Base-by-base conservation (phyloP, 2,329 filamentous ascomycete species). In the Colletotrichum trifolii region DNA sequence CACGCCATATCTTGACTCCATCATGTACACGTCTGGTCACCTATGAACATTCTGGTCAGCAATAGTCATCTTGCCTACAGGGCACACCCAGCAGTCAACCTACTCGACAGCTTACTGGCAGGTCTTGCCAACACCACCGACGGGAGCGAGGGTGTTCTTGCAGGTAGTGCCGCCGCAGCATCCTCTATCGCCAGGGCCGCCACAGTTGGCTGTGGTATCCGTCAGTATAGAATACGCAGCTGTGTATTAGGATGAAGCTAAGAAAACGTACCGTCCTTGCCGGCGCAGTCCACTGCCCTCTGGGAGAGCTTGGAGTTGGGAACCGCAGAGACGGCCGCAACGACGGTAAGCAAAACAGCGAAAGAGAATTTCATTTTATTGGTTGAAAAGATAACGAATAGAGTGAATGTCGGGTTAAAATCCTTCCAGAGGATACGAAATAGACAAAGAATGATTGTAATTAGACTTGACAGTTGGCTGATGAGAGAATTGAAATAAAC, bases 341-440 rank as follows among this genome's bases (percentile, higher is more conserved):
- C 15, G 2, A 58, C 11, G n/a, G 55, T 58, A n/a, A 58, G 25
- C 15, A 58, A 3, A 58, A 42, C 6, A 10, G 55, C 35, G 38
- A 58, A 13, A 58, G 46, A 36, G n/a, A 58, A n/a, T 46, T 58
- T 58, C 55, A 58, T 50, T 8, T 58, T 43, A 2, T 46, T 9
- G 43, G 25, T 25, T 25, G 25, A 25, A 25, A 25, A 5, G 25
- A 1, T 4, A 1, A 25, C 25, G 4, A 25, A 25, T 1, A 25
- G 4, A 25, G 4, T 25, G 4, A 25, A 5, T 4, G 25, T 25
- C 4, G 25, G 4, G 25, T 5, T 25, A 1, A 25, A 25, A 25
- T 4, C 25, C 25, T 25, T 25, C 25, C 25, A 25, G 25, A 25
- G 25, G 25, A 25, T 1, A 4, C 4, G 25, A 25, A 25, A 5